Percentiles rank a stretch among this genome's conserved stretches.
Evolutionary conservation across 73 alveolate genomes (phyloP).

Genomic region (Breviolum minutum): DNA sequence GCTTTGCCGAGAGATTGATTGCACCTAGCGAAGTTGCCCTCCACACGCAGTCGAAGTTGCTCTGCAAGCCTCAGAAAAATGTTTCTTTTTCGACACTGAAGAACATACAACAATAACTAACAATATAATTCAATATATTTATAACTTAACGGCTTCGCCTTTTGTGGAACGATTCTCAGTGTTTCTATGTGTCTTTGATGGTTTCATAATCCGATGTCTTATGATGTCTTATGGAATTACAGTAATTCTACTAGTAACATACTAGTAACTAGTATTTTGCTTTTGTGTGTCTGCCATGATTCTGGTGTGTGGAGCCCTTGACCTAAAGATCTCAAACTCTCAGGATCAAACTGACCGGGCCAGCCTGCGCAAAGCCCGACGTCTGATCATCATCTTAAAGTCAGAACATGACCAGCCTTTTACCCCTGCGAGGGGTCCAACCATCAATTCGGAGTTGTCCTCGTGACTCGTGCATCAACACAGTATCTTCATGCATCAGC

Average conservation of each 20-base stretch:
- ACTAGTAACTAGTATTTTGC: too few relatives aligned
- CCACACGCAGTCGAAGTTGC: slow-evolving; percentile 29
- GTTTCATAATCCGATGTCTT: background rate
- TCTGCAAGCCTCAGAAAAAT: slow-evolving; percentile 12
- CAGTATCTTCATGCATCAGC: too few relatives aligned
- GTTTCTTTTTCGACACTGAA: background rate
- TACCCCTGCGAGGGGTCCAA: slow-evolving; percentile 53
- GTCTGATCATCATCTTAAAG: background rate
- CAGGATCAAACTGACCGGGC: slow-evolving; percentile 18
- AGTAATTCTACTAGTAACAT: too few relatives aligned
- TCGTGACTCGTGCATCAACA: background rate
- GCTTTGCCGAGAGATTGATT: too few relatives aligned
- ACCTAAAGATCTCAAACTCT: background rate
- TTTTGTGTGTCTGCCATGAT: background rate
- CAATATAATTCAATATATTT: background rate
- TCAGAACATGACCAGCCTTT: background rate
- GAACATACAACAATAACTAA: background rate
- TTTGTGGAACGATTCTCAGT: background rate
- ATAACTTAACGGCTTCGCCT: background rate
- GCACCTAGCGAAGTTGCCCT: slow-evolving; percentile 61
- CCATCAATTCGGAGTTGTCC: background rate
- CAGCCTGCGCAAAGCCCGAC: background rate
- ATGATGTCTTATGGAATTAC: too few relatives aligned
- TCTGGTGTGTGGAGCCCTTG: too few relatives aligned
- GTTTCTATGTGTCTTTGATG: background rate